Evolutionary conservation across 1,284 basidiomycete species (phyloP), one percentile per base, ranked within the genome.

Genomic region (Cryptococcus amylolentus): DNA sequence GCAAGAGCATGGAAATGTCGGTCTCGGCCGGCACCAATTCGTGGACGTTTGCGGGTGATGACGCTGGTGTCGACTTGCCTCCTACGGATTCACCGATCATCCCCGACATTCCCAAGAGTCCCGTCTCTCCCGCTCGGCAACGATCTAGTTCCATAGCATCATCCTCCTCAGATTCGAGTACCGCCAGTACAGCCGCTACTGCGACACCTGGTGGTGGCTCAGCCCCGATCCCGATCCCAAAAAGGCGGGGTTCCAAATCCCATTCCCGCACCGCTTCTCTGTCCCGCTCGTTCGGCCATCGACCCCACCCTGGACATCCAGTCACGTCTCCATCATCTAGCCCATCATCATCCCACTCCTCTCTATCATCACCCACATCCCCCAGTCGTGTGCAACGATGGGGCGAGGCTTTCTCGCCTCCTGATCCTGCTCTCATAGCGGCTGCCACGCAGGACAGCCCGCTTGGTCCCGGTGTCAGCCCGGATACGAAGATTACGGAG

Each of bases 381-480:
- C 49, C 35, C 13, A 41, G 50, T 12, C 48, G 27, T 14, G 35
- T 41, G 35, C 16, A 42, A 8, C 42, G 51, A 42, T 56, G 52
- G 44, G 55, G 51, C 23, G 51, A 61, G 20, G 68, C 65, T 18
- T 68, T 71, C 23, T 74, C 72, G 0, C 73, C 74, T 1, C 71
- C 73, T 0, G 71, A 72, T 45, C 56, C 72, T 3, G 60, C 64
- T 10, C 57, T 77, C 18, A 62, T 71, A 8, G 49, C 62, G 1
- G 72, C 72, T 0, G 61, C 71, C 5, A 57, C 68, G 12, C 52
- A 61, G 10, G 63, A 64, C 1, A 63, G 65, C 39, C 77, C 76
- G 0, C 60, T 77, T 0, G 77, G 77, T 16, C 77, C 73, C 2
- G 77, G 77, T 12, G 76, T 78, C 2, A 66, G 63, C 16, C 16